Base-by-base conservation (phyloP, 2,329 filamentous ascomycete species). In the Ceratocystis ficicola region DNA sequence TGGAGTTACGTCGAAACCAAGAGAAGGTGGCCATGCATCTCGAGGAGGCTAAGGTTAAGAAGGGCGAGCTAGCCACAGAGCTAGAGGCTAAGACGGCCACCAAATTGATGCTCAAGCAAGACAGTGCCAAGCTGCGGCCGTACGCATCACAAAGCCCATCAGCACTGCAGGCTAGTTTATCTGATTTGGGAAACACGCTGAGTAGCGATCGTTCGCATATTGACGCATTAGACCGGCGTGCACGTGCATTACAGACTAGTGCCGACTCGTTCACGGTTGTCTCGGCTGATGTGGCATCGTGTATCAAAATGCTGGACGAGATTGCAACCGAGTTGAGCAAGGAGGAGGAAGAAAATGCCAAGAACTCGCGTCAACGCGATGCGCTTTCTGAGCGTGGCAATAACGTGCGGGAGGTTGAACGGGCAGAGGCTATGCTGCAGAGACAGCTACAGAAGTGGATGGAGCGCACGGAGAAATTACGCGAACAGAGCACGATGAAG, bases 141-240 rank as follows among this genome's bases (percentile, higher is more conserved):
- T 99, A 99, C 74, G 90, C 94, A 52, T 83, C 93, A 66, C 90
- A 97, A 73, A 95, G 89, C 71, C 90, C 93, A 0, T 87, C 86
- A 1, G 86, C 86, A 17, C 81, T 99, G 32, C 92, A 97, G 74
- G 83, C 88, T 41, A 87, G 87, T 57, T 78, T 99, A 66, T 83
- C 87, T 2, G 91, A 96, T 69, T 79, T 99, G 65, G 89, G 86
- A 68, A 87, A 90, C 72, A 89, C 86, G 61, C 80, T 97, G 64
- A 83, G 82, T 69, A 81, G 81, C 62, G 92, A 96, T 74, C 93
- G 93, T 73, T 79, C 84, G 8, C 88, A 93, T 68, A 95, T 96
- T 68, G 93, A 97, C 72, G 80, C 86, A 1, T 83, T 97, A 57
- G 94, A 99, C 74, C 86, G 90, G 69, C 84, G 93, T 65, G 86